Conservation (phyloP, 805 yeast species). For the Metschnikowia lachancei region DNA sequence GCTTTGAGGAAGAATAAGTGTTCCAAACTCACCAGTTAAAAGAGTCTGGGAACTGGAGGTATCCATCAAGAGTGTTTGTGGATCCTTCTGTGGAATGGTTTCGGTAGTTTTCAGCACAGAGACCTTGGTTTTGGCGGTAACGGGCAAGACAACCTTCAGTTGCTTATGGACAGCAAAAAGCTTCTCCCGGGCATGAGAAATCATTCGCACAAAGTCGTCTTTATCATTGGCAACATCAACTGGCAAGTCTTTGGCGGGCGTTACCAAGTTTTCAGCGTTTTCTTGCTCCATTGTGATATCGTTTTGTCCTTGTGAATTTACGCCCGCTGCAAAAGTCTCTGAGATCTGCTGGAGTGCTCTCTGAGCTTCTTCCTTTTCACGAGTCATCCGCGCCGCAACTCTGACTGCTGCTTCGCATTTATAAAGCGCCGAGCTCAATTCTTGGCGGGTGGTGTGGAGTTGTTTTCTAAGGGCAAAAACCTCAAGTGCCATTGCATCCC, state of each 20-base stretch:
- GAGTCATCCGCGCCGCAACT: conserved; percentile 73
- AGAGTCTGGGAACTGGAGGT: conserved; percentile 2
- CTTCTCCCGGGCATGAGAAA: conserved; percentile 28
- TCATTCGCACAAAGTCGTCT: background rate
- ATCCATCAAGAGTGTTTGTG: conserved; percentile 6
- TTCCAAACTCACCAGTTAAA: conserved; percentile 3
- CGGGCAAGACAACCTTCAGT: conserved; percentile 25
- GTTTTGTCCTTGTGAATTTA: background rate
- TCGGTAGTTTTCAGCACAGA: conserved; percentile 12
- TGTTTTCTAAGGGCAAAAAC: conserved; percentile 73
- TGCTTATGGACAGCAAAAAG: conserved; percentile 38
- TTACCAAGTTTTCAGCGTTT: background rate
- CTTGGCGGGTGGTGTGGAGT: conserved; percentile 61
- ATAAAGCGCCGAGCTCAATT: conserved; percentile 73
- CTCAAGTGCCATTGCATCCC: conserved; percentile 86
- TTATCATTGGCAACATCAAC: too few relatives aligned
- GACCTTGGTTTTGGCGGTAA: conserved; percentile 18
- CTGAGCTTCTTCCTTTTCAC: conserved; percentile 72
- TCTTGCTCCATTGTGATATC: background rate
- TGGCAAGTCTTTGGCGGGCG: background rate
- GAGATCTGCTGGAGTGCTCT: conserved; percentile 60
- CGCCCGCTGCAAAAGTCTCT: conserved; percentile 14
- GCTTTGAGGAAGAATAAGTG: conserved; percentile 6
- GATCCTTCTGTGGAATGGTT: background rate
- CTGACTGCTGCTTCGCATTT: conserved; percentile 88